phyloP scores from a whole-genome alignment of 768 basidiomycete species.

The Suillus variegatus region DNA sequence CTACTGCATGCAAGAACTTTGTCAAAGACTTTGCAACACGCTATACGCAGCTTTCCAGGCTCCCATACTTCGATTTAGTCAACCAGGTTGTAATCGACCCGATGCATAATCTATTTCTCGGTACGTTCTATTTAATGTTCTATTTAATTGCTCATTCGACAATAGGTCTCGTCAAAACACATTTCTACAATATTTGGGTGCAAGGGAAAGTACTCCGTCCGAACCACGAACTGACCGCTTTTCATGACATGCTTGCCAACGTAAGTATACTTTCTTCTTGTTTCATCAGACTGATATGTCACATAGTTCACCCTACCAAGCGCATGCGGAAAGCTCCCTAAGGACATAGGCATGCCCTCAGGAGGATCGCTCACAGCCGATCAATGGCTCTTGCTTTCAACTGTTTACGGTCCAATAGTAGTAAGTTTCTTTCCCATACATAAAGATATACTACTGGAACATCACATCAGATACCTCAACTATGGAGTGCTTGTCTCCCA shows the following conservation, averaged over 20 bases:
- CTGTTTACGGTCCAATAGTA: conserved; percentile 23
- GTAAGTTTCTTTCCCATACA: no score
- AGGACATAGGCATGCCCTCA: conserved; percentile 29
- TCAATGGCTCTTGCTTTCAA: conserved; percentile 32
- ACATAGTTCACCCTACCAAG: no score
- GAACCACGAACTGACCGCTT: background rate
- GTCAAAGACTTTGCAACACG: conserved; percentile 17
- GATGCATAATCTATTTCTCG: no score
- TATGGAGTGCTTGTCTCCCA: no score
- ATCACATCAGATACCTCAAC: no score
- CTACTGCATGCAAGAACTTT: conserved; percentile 12
- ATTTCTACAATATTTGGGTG: conserved; percentile 28
- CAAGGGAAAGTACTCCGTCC: conserved; percentile 19
- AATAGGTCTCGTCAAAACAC: background rate
- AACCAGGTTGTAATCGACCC: no score
- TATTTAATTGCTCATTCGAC: background rate
- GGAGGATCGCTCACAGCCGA: conserved; percentile 38
- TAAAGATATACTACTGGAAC: no score
- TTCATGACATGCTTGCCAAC: background rate
- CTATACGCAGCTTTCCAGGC: conserved; percentile 4
- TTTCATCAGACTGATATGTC: no score
- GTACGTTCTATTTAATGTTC: no score
- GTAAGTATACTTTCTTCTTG: background rate
- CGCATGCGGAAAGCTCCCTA: conserved; percentile 17
- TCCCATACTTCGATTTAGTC: no score